A percentile compares a stretch with the other conserved stretches of the same genome.
phyloP scores from a whole-genome alignment of 2,329 filamentous ascomycete genomes.

The Colletotrichum zoysiae region DNA sequence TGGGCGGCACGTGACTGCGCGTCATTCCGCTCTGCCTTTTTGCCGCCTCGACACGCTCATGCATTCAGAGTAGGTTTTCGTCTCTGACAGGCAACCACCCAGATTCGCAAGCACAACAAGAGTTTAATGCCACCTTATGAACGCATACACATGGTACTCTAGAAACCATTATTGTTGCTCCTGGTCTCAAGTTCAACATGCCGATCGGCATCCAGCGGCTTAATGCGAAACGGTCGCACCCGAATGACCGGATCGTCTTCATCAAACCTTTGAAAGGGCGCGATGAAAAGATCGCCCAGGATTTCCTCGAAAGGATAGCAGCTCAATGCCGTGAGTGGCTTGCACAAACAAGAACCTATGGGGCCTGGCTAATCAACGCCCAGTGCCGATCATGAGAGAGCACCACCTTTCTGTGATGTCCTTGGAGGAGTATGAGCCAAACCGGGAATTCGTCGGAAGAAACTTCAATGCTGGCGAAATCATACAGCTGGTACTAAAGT shows the following conservation, averaged over 20 bases:
- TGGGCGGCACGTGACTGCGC: conserved; percentile 31
- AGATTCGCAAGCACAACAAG: background rate
- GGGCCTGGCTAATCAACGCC: background rate
- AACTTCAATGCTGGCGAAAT: conserved; percentile 94
- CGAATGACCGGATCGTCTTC: conserved; percentile 85
- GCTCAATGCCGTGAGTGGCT: conserved; percentile 76
- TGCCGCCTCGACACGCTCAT: conserved; percentile 14
- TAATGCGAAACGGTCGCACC: conserved; percentile 80
- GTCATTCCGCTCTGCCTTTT: conserved; percentile 26
- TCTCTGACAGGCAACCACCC: background rate
- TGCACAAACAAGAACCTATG: background rate
- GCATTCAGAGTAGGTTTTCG: background rate
- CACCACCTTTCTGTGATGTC: conserved; percentile 74
- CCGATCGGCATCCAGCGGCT: conserved; percentile 82
- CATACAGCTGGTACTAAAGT: conserved; percentile 84
- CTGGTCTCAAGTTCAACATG: conserved; percentile 63
- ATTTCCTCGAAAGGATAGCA: conserved; percentile 81
- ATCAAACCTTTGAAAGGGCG: conserved; percentile 81
- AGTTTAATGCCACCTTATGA: too few relatives aligned
- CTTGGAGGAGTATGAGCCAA: conserved; percentile 85
- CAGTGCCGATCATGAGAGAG: conserved; percentile 77
- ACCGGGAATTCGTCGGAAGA: conserved; percentile 85
- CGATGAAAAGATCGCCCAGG: conserved; percentile 72
- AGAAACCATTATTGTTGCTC: too few relatives aligned
- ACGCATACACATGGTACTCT: too few relatives aligned